Conservation (phyloP, 1,284 basidiomycete genomes). For the Mycosarcoma maydis region DNA sequence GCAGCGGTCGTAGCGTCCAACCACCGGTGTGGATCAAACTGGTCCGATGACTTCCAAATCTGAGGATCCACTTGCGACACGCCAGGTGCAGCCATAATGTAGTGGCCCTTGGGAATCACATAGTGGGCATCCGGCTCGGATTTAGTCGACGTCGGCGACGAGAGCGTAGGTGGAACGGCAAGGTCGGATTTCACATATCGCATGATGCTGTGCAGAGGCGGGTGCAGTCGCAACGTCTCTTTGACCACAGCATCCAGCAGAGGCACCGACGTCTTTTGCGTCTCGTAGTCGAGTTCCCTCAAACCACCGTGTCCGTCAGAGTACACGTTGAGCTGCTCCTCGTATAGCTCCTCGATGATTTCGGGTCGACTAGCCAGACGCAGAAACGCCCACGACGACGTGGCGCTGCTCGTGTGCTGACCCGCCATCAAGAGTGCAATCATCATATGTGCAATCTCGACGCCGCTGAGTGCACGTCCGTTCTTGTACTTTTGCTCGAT, state of each 20-base stretch:
- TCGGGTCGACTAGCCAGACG: constrained; percentile 85
- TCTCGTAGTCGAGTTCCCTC: constrained; percentile 85
- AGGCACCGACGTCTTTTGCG: constrained; percentile 79
- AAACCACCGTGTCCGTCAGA: constrained; percentile 75
- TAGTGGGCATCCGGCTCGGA: constrained; percentile 71
- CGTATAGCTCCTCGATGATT: constrained; percentile 73
- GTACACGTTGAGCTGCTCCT: constrained; percentile 88
- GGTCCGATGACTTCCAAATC: constrained; percentile 74
- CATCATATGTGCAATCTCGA: constrained; percentile 96
- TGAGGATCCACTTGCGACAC: constrained; percentile 86
- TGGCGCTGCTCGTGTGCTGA: constrained; percentile 95
- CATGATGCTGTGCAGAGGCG: constrained; percentile 70
- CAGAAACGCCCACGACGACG: constrained; percentile 87
- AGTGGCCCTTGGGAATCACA: constrained; percentile 90
- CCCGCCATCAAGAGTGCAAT: constrained; percentile 77
- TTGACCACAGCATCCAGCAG: constrained; percentile 88
- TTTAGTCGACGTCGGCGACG: constrained; percentile 58
- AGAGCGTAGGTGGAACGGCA: constrained; percentile 81
- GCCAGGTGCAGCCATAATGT: constrained; percentile 87
- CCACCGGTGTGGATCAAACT: constrained; percentile 88
- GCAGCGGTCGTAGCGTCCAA: constrained; percentile 75
- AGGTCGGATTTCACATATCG: constrained; percentile 88
- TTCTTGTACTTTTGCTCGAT: constrained; percentile 86
- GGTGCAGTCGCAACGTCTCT: constrained; percentile 79
- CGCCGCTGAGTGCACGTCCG: constrained; percentile 81